Conservation (phyloP, 2,329 filamentous ascomycete species). For the Neopestalotiopsis sp. region DNA sequence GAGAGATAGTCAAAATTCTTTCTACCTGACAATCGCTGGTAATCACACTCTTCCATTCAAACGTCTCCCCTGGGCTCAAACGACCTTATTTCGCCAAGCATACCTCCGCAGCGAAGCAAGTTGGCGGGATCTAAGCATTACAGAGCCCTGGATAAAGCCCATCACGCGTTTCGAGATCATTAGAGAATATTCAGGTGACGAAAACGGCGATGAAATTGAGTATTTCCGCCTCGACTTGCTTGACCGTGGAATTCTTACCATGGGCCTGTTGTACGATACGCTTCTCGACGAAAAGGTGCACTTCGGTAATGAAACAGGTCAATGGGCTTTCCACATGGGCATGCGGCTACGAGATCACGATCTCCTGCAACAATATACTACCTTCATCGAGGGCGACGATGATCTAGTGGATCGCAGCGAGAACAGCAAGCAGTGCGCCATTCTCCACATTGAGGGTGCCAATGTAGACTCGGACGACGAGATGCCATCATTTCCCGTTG, state of each 20-base stretch:
- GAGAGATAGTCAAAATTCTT: constrained; percentile 21
- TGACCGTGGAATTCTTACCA: constrained; percentile 25
- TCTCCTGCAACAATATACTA: constrained; percentile 26
- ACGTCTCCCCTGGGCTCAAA: constrained; percentile 27
- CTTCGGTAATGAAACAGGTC: constrained; percentile 26
- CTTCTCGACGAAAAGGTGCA: constrained; percentile 23
- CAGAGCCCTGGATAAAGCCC: constrained; percentile 24
- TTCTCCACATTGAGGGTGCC: constrained; percentile 28
- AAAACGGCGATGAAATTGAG: constrained; percentile 23
- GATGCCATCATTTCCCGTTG: not conserved
- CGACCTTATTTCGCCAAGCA: constrained; percentile 13
- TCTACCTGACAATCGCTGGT: constrained; percentile 26
- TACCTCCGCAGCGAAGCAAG: constrained; percentile 28
- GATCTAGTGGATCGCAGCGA: constrained; percentile 26
- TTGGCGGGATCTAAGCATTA: constrained; percentile 29
- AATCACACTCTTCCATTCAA: constrained; percentile 29
- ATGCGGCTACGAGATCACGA: constrained; percentile 27
- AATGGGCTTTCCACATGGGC: constrained; percentile 30
- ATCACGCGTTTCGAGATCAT: constrained; percentile 27
- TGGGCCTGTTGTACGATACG: constrained; percentile 30
- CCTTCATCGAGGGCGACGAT: constrained; percentile 27
- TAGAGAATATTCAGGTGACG: constrained; percentile 4
- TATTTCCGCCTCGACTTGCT: constrained; percentile 30
- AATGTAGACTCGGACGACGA: not conserved
- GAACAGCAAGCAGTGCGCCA: constrained; percentile 26